Percentiles rank a stretch among this genome's conserved stretches.
These are phyloP conservation scores for Anisogramma anomala DNA, from an alignment of 2,329 filamentous ascomycete species.

Conservation along the genomic window DNA sequence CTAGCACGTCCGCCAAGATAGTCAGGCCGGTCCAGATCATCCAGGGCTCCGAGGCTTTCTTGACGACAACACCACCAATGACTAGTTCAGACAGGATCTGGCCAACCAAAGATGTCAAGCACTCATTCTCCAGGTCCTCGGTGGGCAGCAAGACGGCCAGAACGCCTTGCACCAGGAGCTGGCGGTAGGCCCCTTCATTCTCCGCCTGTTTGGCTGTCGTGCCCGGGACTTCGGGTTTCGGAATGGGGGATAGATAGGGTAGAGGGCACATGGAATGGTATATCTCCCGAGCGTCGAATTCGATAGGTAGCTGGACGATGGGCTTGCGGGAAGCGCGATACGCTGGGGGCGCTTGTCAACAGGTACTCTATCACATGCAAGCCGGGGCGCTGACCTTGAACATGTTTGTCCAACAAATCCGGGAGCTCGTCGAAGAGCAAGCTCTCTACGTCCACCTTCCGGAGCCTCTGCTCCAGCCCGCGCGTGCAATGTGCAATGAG, in stretches of 20 bases:
- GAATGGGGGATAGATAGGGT: slow-evolving; percentile 68
- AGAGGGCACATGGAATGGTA: slow-evolving; percentile 80
- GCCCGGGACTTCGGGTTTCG: slow-evolving; percentile 39
- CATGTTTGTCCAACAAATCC: slow-evolving; percentile 65
- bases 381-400: slow-evolving; percentile 49
- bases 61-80: slow-evolving; percentile 67
- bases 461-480: slow-evolving; percentile 73
- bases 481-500: slow-evolving; percentile 87
- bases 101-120: slow-evolving; percentile 68
- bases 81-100: slow-evolving; percentile 88
- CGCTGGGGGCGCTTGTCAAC: slow-evolving; percentile 36
- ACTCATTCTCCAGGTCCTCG: slow-evolving; percentile 82
- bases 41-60: slow-evolving; percentile 77
- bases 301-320: slow-evolving; percentile 45
- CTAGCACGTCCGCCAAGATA: slow-evolving; percentile 46
- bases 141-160: slow-evolving; percentile 78
- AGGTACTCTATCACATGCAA: neutral
- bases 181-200: slow-evolving; percentile 75
- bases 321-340: slow-evolving; percentile 58
- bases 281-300: slow-evolving; percentile 51
- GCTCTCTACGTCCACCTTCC: slow-evolving; percentile 71
- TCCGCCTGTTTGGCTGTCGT: slow-evolving; percentile 51
- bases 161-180: slow-evolving; percentile 72
- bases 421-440: slow-evolving; percentile 82
- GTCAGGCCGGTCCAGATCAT: slow-evolving; percentile 75